Percentiles rank a stretch among this genome's conserved stretches.
phyloP scores from a whole-genome alignment of 164 flowering plant genomes.

The Nymphaea thermarum region DNA sequence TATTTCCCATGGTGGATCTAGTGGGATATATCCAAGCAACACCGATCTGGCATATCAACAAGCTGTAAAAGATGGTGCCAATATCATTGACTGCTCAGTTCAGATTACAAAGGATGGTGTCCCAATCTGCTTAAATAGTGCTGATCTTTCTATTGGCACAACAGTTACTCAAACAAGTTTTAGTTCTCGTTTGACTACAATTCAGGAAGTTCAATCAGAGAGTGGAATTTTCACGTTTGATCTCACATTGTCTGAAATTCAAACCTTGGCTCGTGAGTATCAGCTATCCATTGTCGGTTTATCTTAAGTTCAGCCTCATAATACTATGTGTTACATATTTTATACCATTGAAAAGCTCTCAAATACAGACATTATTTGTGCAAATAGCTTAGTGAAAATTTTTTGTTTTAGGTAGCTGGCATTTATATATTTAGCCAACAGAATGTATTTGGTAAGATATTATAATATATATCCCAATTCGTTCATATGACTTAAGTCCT shows the following conservation, averaged over 20 bases:
- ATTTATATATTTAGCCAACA: too few relatives aligned
- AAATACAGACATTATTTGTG: too few relatives aligned
- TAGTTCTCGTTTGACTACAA: conserved; percentile 10
- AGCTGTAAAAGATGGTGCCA: conserved; percentile 79
- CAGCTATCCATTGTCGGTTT: neutral
- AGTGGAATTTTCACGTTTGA: conserved; percentile 57
- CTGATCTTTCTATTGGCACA: conserved; percentile 59
- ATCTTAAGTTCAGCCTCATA: neutral
- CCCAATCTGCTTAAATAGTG: conserved; percentile 60
- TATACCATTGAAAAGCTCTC: too few relatives aligned
- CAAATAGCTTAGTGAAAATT: too few relatives aligned
- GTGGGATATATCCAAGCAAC: conserved; percentile 77
- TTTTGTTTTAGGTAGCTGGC: too few relatives aligned
- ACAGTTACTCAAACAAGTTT: conserved; percentile 33
- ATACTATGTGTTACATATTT: neutral
- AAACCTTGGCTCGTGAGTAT: conserved; percentile 63
- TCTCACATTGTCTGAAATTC: conserved; percentile 66
- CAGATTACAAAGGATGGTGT: conserved; percentile 73
- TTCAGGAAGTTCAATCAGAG: conserved; percentile 29
- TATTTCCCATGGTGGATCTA: conserved; percentile 74
- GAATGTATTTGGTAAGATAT: too few relatives aligned
- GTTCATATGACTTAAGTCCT: too few relatives aligned
- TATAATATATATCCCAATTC: too few relatives aligned
- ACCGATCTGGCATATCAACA: conserved; percentile 67
- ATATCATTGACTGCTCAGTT: conserved; percentile 76